phyloP scores from a whole-genome alignment of 768 basidiomycete species.

The Lactarius hatsudake region DNA sequence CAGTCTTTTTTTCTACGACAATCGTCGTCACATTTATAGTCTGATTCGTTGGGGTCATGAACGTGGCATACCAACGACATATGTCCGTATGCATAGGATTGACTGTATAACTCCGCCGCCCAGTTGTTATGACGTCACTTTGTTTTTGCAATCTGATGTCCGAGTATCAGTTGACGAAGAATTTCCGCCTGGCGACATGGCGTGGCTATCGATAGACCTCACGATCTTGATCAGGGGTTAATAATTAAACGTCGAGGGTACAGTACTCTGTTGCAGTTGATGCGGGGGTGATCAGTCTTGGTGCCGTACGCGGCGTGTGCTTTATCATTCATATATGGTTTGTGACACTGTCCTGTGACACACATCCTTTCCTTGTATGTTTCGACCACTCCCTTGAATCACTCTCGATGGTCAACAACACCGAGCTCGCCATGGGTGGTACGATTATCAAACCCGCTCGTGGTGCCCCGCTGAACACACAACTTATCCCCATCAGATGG shows the following conservation, averaged over 20 bases:
- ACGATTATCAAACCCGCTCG: background rate
- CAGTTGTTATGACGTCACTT: slow-evolving; percentile 10
- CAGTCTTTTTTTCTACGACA: background rate
- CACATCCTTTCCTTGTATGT: background rate
- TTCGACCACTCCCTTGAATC: slow-evolving; percentile 1
- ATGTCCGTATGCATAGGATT: background rate
- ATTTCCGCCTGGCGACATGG: background rate
- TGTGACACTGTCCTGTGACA: background rate
- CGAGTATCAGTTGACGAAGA: background rate
- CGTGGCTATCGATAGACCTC: background rate
- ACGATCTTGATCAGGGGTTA: background rate
- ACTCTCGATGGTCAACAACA: slow-evolving; percentile 3
- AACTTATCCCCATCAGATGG: background rate
- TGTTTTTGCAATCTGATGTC: background rate
- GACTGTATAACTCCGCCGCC: background rate
- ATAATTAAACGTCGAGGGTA: background rate
- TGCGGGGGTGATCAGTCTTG: background rate
- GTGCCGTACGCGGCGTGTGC: background rate
- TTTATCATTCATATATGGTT: background rate
- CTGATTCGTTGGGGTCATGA: slow-evolving; percentile 6
- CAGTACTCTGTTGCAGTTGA: background rate
- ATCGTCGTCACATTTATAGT: slow-evolving; percentile 2
- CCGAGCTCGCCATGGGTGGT: slow-evolving; percentile 11
- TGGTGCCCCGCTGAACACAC: background rate
- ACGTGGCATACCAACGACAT: background rate